phyloP scores from a whole-genome alignment of 2,329 filamentous ascomycete species.

The Dryadomyces sulphureus region DNA sequence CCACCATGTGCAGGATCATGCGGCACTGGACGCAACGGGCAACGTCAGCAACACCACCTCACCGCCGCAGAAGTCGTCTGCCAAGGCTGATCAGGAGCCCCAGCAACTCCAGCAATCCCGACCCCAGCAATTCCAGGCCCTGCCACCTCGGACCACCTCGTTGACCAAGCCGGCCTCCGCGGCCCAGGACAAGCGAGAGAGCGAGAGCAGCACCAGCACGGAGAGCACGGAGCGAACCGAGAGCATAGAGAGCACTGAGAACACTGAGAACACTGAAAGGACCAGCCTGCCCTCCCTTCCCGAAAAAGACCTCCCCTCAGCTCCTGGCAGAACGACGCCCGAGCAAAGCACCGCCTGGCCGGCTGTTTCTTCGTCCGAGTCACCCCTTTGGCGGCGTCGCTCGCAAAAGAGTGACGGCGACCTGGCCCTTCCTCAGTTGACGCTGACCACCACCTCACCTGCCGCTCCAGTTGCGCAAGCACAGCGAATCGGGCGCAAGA shows the following conservation, averaged over 20 bases:
- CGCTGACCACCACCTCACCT: constrained; percentile 12
- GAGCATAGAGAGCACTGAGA: too few relatives aligned
- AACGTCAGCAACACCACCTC: background rate
- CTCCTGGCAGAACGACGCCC: background rate
- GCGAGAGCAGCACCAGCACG: too few relatives aligned
- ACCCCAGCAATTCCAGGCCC: background rate
- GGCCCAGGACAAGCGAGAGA: too few relatives aligned
- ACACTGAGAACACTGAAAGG: too few relatives aligned
- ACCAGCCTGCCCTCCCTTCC: background rate
- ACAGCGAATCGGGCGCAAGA: background rate
- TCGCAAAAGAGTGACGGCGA: constrained; percentile 32
- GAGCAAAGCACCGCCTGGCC: constrained; percentile 8
- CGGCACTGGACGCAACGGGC: background rate
- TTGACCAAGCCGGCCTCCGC: background rate
- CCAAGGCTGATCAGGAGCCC: background rate
- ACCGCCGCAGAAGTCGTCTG: background rate
- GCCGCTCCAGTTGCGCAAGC: background rate
- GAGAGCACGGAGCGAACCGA: too few relatives aligned
- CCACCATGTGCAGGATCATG: background rate
- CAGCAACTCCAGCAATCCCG: background rate
- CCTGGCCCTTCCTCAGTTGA: constrained; percentile 30
- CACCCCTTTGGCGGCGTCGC: constrained; percentile 33
- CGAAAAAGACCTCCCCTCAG: background rate
- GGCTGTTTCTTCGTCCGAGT: constrained; percentile 10
- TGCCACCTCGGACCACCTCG: constrained; percentile 7